Percentiles rank a stretch among this genome's conserved stretches.
Conservation (phyloP, 345 rosid genomes). For the Nasturtium officinale region DNA sequence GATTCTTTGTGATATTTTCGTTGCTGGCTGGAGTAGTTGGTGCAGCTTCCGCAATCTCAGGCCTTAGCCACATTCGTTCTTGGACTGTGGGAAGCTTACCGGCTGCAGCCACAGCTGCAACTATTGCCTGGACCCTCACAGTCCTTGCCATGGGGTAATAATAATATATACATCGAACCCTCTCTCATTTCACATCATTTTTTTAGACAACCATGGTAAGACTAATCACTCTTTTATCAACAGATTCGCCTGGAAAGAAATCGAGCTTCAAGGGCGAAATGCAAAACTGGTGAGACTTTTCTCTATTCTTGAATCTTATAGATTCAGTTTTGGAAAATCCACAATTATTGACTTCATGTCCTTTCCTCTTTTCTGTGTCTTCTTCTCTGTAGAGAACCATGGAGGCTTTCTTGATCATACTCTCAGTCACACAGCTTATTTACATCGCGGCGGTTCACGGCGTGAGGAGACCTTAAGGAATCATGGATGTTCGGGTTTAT, state of each 20-base stretch:
- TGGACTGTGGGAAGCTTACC: slow-evolving; percentile 73
- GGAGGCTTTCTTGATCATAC: slow-evolving; percentile 95
- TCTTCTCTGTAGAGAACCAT: slow-evolving; percentile 76
- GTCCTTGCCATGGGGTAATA: slow-evolving; percentile 97
- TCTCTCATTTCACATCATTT: slow-evolving; percentile 12
- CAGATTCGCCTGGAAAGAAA: slow-evolving; percentile 93
- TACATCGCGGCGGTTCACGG: slow-evolving; percentile 80
- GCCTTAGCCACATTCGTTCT: slow-evolving; percentile 64
- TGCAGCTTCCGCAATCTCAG: slow-evolving; percentile 72
- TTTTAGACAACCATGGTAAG: not conserved
- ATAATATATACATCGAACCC: not conserved
- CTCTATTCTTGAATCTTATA: not conserved
- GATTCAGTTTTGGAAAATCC: not conserved
- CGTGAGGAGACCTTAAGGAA: slow-evolving; percentile 36
- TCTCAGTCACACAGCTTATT: slow-evolving; percentile 80
- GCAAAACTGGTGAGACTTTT: slow-evolving; percentile 67
- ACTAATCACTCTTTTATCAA: slow-evolving; percentile 32
- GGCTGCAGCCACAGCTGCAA: slow-evolving; percentile 73
- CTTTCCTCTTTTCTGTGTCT: slow-evolving; percentile 1
- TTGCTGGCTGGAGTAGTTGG: slow-evolving; percentile 89
- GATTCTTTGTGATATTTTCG: slow-evolving; percentile 82
- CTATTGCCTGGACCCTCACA: slow-evolving; percentile 92
- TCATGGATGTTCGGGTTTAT: not conserved
- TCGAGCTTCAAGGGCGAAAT: slow-evolving; percentile 67
- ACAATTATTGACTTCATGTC: not conserved